Evolutionary conservation across 768 basidiomycete genomes (phyloP).

Genomic region (Phallus indusiatus): DNA sequence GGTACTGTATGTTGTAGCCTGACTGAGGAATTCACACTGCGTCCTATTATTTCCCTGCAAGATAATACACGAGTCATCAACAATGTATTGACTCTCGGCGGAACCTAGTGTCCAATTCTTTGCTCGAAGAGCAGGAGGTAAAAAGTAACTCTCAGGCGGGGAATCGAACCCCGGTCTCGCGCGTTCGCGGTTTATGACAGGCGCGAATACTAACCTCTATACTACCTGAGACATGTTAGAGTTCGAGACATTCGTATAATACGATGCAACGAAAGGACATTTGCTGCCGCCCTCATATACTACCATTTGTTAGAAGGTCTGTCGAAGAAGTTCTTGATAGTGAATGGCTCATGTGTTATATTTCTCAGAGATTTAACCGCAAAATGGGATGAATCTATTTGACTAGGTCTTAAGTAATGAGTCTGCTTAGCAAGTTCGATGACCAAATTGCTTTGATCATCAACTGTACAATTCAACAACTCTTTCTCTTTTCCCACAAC

Average conservation of each 20-base stretch:
- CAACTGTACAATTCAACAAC: background rate
- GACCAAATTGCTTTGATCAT: background rate
- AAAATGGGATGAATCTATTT: too few relatives aligned
- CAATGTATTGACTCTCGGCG: too few relatives aligned
- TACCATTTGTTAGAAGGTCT: background rate
- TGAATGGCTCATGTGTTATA: too few relatives aligned
- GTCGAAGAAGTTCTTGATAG: background rate
- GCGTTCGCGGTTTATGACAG: conserved; percentile 7
- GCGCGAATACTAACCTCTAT: conserved; percentile 12
- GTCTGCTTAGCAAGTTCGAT: background rate
- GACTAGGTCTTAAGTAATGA: background rate
- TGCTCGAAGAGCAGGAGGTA: background rate
- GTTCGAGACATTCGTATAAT: background rate
- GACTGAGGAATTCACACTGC: too few relatives aligned
- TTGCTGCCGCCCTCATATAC: too few relatives aligned
- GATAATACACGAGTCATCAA: too few relatives aligned
- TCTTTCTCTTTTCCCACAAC: background rate
- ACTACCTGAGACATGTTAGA: conserved; percentile 9
- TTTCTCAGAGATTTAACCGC: too few relatives aligned
- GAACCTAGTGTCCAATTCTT: background rate
- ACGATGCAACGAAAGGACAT: too few relatives aligned
- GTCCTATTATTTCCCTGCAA: too few relatives aligned
- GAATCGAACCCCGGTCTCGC: conserved; percentile 12
- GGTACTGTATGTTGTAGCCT: too few relatives aligned
- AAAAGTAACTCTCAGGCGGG: conserved; percentile 9